Base-by-base conservation (phyloP, 345 rosid genomes). In the Brassica carinata region DNA sequence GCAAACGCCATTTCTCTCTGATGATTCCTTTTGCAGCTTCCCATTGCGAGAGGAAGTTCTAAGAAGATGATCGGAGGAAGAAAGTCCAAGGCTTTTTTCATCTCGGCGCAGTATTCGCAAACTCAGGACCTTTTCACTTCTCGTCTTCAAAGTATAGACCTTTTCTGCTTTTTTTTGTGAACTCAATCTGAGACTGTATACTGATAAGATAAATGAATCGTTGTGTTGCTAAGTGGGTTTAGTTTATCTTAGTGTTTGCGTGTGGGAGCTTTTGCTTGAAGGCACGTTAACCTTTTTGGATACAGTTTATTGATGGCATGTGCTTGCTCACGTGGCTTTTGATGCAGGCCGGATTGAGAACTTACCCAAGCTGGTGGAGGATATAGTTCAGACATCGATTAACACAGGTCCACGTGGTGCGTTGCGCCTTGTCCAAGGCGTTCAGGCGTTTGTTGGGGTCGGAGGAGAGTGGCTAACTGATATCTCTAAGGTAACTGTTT, bases 341-440 rank as follows among this genome's bases (percentile, higher is more conserved):
- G 67, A 61, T 7, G 66, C 86, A 95, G 99, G 80, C 73, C 84
- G 87, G 69, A 80, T 95, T 66, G 93, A 88, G 73, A 85, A 87
- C 31, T 82, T 95, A 75, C 99, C 98, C 36, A 88, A 91, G 75
- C 74, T 95, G 62, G 88, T 93, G 81, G 96, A 91, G 84, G 98
- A 95, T 76, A 95, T 95, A 65, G 81, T 91, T 79, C 98, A 85
- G 84, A 91, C 97, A 45, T 94, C 98, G 7, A 82, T 94, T 72
- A 88, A 79, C 74, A 94, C 98, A 1, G 98, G 99, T 73, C 99
- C 99, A 26, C 90, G 95, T 0, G 99, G 98, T 69, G 93, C 90
- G 19, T 63, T 92, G 34, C 86, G 99, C 77, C 84, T 93, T 18
- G 92, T 89, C 36, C 99, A 95, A 86, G 99, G 99, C 69, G 79